Conservation (phyloP, 805 yeast species). For the Myxozyma sirexii region DNA sequence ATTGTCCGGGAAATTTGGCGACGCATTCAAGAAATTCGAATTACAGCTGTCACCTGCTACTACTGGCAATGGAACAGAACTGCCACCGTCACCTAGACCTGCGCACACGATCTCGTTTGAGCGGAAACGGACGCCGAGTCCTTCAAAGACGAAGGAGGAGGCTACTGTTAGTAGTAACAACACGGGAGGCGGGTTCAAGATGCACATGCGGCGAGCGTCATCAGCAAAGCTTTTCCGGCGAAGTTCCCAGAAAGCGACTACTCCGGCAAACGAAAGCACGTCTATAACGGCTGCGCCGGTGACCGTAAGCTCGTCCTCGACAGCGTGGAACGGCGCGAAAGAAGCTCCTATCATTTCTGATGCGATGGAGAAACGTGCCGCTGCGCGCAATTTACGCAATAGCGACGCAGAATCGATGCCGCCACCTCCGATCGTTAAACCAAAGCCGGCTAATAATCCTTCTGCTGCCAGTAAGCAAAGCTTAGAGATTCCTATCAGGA, state of each 20-base stretch:
- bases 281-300: not conserved
- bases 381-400: slow-evolving; percentile 5
- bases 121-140: slow-evolving; percentile 22
- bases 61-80: not conserved
- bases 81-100: not conserved
- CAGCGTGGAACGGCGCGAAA: slow-evolving; percentile 10
- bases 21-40: slow-evolving; percentile 29
- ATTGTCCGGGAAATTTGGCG: slow-evolving; percentile 31
- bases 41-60: slow-evolving; percentile 3
- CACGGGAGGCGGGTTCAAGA: slow-evolving; percentile 17
- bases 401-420: slow-evolving; percentile 11
- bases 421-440: slow-evolving; percentile 12
- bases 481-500: not conserved
- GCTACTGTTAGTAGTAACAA: not conserved
- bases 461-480: not conserved
- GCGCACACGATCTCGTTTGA: not conserved
- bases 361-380: slow-evolving; percentile 15
- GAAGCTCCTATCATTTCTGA: slow-evolving; percentile 4
- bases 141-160: slow-evolving; percentile 7
- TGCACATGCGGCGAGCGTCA: slow-evolving; percentile 16
- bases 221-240: slow-evolving; percentile 15
- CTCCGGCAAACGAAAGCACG: not conserved
- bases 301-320: not conserved
- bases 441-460: slow-evolving; percentile 3
- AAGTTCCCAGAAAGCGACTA: not conserved